Percentiles rank a stretch among this genome's conserved stretches.
phyloP scores from a whole-genome alignment of 169 alveolate species.

The Plasmodium gallinaceum region DNA sequence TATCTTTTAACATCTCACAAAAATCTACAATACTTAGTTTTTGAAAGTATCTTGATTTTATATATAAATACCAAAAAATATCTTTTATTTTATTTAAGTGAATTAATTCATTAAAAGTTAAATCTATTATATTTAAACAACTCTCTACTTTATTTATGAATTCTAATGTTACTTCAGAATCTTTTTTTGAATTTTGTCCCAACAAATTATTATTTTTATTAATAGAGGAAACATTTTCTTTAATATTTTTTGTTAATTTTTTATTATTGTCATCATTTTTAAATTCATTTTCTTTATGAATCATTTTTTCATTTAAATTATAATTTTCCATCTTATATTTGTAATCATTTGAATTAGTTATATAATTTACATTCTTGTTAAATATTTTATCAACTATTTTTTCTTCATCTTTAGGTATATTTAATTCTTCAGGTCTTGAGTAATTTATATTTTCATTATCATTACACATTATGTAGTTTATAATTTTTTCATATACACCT shows the following conservation, averaged over 20 bases:
- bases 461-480: not conserved
- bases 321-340: not conserved
- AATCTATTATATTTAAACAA: conserved; percentile 8
- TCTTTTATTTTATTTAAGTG: conserved; percentile 31
- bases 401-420: not conserved
- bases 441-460: not conserved
- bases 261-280: not conserved
- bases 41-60: conserved; percentile 20
- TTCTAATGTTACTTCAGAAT: not conserved
- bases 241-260: not conserved
- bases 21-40: conserved; percentile 15
- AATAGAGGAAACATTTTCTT: not conserved
- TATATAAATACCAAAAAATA: conserved; percentile 70
- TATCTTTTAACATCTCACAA: conserved; percentile 48
- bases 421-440: not conserved
- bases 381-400: not conserved
- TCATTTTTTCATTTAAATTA: not conserved
- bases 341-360: not conserved
- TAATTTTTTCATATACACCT: conserved; percentile 8
- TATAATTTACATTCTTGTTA: not conserved
- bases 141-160: conserved; percentile 9
- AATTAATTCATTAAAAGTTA: conserved; percentile 51
- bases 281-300: not conserved
- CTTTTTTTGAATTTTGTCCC: not conserved
- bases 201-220: not conserved